Evolutionary conservation across 495 filamentous ascomycete species (phyloP).

Genomic region (Pseudevernia furfuracea): DNA sequence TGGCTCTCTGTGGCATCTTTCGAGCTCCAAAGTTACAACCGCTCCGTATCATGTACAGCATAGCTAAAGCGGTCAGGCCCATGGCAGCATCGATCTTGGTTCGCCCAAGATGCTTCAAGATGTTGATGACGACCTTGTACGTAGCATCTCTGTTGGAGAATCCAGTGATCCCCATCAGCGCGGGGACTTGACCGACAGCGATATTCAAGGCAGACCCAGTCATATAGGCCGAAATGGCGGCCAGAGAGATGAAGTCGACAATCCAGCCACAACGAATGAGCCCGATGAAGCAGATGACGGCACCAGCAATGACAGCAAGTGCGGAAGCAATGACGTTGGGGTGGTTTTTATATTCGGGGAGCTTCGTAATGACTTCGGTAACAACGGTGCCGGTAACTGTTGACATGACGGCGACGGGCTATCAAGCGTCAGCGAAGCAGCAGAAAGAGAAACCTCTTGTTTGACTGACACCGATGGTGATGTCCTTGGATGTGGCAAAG

Average conservation of each 20-base stretch:
- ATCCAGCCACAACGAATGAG: constrained; percentile 79
- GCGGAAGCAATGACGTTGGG: constrained; percentile 59
- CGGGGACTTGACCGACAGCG: constrained; percentile 74
- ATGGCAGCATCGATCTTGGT: constrained; percentile 77
- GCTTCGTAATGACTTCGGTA: constrained; percentile 42
- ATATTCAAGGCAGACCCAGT: constrained; percentile 94
- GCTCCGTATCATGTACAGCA: constrained; percentile 77
- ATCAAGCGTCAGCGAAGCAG: constrained; percentile 18
- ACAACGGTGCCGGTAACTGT: constrained; percentile 81
- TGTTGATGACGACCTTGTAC: constrained; percentile 82
- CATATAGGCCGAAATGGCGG: constrained; percentile 94
- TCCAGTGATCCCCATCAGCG: constrained; percentile 73
- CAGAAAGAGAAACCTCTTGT: neutral
- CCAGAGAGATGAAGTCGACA: constrained; percentile 89
- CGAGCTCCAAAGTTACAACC: constrained; percentile 59
- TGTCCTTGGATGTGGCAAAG: constrained; percentile 97
- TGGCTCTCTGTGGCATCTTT: constrained; percentile 60
- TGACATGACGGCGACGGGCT: constrained; percentile 96
- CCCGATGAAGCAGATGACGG: constrained; percentile 76
- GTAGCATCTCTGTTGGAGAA: constrained; percentile 65
- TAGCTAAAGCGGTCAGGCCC: constrained; percentile 71
- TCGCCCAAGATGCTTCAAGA: constrained; percentile 62
- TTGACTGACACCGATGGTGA: constrained; percentile 85
- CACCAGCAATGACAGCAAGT: constrained; percentile 71
- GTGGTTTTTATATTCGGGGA: constrained; percentile 52